Conservation (phyloP, 1,284 basidiomycete species). For the Microbotryum violaceum region DNA sequence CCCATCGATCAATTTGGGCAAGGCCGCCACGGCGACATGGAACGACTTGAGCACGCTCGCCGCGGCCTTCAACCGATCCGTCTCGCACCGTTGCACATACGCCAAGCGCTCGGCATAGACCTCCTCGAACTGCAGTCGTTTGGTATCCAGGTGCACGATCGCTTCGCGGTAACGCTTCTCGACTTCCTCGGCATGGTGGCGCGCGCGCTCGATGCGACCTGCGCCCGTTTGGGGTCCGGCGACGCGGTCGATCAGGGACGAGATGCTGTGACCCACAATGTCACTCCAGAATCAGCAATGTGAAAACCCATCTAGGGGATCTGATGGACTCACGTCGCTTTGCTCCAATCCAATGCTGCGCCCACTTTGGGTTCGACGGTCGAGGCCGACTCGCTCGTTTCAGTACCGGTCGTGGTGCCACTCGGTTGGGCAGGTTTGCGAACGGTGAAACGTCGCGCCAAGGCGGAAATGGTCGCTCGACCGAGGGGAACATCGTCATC, state of each 20-base stretch:
- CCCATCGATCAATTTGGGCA: slow-evolving; percentile 10
- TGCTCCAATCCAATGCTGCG: slow-evolving; percentile 21
- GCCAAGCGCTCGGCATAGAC: slow-evolving; percentile 21
- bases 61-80: slow-evolving; percentile 31
- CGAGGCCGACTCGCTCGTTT: neutral
- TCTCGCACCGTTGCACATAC: slow-evolving; percentile 30
- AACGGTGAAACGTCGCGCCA: slow-evolving; percentile 17
- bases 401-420: neutral
- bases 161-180: slow-evolving; percentile 28
- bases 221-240: slow-evolving; percentile 20
- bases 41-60: slow-evolving; percentile 22
- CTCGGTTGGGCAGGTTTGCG: neutral
- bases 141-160: neutral
- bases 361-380: slow-evolving; percentile 14
- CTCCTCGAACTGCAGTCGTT: slow-evolving; percentile 28
- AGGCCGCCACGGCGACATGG: slow-evolving; percentile 9
- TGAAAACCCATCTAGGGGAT: neutral
- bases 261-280: slow-evolving; percentile 13
- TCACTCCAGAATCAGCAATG: neutral
- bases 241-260: slow-evolving; percentile 17
- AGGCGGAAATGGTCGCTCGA: neutral
- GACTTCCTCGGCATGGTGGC: slow-evolving; percentile 21
- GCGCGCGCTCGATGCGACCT: slow-evolving; percentile 17
- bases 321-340: slow-evolving; percentile 15
- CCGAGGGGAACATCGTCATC: slow-evolving; percentile 3